Base-by-base conservation (phyloP, 2,329 filamentous ascomycete species). In the Trichoderma cornu-damae region DNA sequence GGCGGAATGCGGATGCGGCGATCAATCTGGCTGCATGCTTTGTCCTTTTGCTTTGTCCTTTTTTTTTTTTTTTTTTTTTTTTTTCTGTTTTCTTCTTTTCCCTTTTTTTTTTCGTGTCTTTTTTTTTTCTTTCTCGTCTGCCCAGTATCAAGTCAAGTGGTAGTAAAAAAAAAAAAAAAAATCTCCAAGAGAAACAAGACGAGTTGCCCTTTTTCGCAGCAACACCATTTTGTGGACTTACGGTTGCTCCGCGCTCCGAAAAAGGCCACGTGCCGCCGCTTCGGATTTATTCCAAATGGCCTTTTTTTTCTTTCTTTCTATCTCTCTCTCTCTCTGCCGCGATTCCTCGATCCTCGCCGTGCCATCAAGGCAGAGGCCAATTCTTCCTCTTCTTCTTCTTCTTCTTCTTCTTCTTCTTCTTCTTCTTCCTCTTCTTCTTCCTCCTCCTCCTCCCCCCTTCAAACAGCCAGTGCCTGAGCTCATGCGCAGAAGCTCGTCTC, bases 391-490 rank as follows among this genome's bases (percentile, higher is more conserved):
- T n/a, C n/a, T 24, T n/a, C n/a, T n/a, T n/a, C n/a, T n/a, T n/a
- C n/a, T n/a, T n/a, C n/a, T n/a, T n/a, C n/a, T n/a, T n/a, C n/a
- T n/a, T n/a, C n/a, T n/a, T n/a, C n/a, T n/a, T n/a, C n/a, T n/a
- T n/a, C n/a, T n/a, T n/a, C n/a, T n/a, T n/a, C n/a, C n/a, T n/a
- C n/a, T n/a, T n/a, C n/a, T n/a, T n/a, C n/a, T n/a, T n/a, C n/a
- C n/a, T n/a, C n/a, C n/a, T n/a, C 40, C 12, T 4, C 11, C 2
- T 9, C 18, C 12, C 5, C n/a, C 42, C 32, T 34, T 58, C 42
- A 58, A 58, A 58, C 56, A 35, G 28, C 56, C 16, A 58, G 40
- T 58, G 56, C 48, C 42, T 53, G 56, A 44, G 51, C 32, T n/a
- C n/a, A n/a, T n/a, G n/a, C n/a, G n/a, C n/a, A n/a, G n/a, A n/a